phyloP scores from a whole-genome alignment of 2,329 filamentous ascomycete species.

The Fusarium sororula region DNA sequence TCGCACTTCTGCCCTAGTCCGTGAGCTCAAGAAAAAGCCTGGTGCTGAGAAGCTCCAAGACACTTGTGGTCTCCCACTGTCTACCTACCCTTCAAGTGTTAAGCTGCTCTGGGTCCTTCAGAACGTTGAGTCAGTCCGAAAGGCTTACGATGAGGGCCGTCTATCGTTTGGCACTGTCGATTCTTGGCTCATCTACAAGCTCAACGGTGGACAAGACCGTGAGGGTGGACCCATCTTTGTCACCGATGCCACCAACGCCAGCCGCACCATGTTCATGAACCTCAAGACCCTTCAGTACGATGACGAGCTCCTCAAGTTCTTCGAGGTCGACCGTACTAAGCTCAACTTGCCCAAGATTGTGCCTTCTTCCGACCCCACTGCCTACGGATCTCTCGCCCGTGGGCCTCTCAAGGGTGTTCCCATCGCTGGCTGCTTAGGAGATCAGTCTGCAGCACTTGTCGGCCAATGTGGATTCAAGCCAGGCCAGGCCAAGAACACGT shows the following conservation, averaged over 20 bases:
- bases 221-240: slow-evolving; percentile 71
- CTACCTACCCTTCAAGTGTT: slow-evolving; percentile 87
- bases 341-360: slow-evolving; percentile 84
- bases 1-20: slow-evolving; percentile 75
- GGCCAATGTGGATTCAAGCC: slow-evolving; percentile 86
- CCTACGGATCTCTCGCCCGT: slow-evolving; percentile 73
- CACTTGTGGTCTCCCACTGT: slow-evolving; percentile 83
- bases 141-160: slow-evolving; percentile 79
- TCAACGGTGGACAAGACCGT: slow-evolving; percentile 76
- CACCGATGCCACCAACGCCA: slow-evolving; percentile 88
- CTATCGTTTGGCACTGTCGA: slow-evolving; percentile 89
- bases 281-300: slow-evolving; percentile 83
- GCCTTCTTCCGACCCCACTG: slow-evolving; percentile 77
- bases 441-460: slow-evolving; percentile 86
- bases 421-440: slow-evolving; percentile 86
- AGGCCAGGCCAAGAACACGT: slow-evolving; percentile 89
- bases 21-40: slow-evolving; percentile 74
- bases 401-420: slow-evolving; percentile 74
- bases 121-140: slow-evolving; percentile 72
- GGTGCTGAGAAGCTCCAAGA: slow-evolving; percentile 75
- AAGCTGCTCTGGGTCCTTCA: slow-evolving; percentile 86
- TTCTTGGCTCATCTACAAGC: slow-evolving; percentile 85
- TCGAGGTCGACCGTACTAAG: slow-evolving; percentile 74
- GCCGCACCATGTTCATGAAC: slow-evolving; percentile 95
- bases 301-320: slow-evolving; percentile 79